Conservation (phyloP, 2,329 filamentous ascomycete genomes). For the Cladosporium colombiae region DNA sequence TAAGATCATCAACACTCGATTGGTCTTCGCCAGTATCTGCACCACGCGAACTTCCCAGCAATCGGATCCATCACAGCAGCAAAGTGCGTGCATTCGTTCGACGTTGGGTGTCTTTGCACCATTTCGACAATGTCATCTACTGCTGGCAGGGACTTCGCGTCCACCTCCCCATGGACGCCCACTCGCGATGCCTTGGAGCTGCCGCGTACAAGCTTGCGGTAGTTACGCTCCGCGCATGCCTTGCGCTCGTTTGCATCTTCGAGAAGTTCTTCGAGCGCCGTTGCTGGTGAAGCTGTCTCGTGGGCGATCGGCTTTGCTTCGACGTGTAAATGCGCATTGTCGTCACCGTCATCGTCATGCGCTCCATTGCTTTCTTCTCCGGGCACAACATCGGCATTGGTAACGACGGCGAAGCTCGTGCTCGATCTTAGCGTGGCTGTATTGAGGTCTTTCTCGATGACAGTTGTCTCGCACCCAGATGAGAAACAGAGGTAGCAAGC, state of each 20-base stretch:
- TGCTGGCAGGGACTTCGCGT: slow-evolving; percentile 23
- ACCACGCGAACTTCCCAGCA: slow-evolving; percentile 26
- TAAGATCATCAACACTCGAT: slow-evolving; percentile 7
- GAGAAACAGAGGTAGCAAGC: slow-evolving; percentile 61
- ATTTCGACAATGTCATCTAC: slow-evolving; percentile 47
- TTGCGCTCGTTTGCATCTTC: slow-evolving; percentile 40
- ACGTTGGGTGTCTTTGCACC: slow-evolving; percentile 55
- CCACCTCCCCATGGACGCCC: no score
- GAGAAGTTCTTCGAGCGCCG: slow-evolving; percentile 32
- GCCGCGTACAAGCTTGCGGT: slow-evolving; percentile 25
- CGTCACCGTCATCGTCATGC: slow-evolving; percentile 2
- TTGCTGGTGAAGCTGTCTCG: neutral
- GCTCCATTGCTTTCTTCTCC: neutral
- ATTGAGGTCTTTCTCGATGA: slow-evolving; percentile 59
- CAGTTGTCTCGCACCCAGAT: slow-evolving; percentile 48
- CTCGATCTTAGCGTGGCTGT: slow-evolving; percentile 49
- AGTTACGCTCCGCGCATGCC: slow-evolving; percentile 35
- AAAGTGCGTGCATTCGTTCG: slow-evolving; percentile 61
- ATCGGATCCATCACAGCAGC: slow-evolving; percentile 58
- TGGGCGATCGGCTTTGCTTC: neutral
- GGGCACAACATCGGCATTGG: slow-evolving; percentile 54
- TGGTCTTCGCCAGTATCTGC: slow-evolving; percentile 27
- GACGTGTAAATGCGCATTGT: slow-evolving; percentile 21
- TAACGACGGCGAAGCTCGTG: slow-evolving; percentile 55
- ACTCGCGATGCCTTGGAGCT: neutral